Base-by-base conservation (phyloP, 2,329 filamentous ascomycete genomes). In the Parascedosporium putredinis region DNA sequence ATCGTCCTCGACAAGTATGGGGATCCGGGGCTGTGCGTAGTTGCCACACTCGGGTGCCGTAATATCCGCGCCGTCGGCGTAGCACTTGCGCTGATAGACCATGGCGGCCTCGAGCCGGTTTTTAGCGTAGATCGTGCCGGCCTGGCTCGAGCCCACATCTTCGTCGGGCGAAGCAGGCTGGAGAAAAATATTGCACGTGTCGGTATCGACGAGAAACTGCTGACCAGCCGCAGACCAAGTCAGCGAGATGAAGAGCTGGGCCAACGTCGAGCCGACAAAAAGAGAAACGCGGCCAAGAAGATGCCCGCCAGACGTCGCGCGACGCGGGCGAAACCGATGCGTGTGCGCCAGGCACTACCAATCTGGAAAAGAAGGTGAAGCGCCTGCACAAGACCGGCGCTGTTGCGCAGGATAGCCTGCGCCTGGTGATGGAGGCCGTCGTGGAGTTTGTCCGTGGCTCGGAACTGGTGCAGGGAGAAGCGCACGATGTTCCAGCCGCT, bases 401-500 rank as follows among this genome's bases (percentile, higher is more conserved):
- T 51, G 34, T 47, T 51, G 22, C 49, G 49, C 4, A 51, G 44
- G 4, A 47, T 42, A 16, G 44, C 44, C 22, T 51, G 49, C 24
- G 43, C 24, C 25, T 51, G 49, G 44, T 51, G 44, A 16, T 42
- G 44, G 12, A 47, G n/a, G n/a, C 33, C 36, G n/a, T 51, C 49
- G 44, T 24, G 44, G 1, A 20, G 29, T 3, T 38, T 22, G 29
- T 16, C 43, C 6, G 29, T 10, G 18, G 31, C 23, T 24, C 44
- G 49, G n/a, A 20, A 33, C 20, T 51, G 49, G 44, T 51, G 49
- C 22, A 51, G 33, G 14, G 31, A 18, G 34, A 47, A 51, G 14
- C 44, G 42, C 14, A 43, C 50, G 20, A 51, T 51, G 34, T 42
- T 47, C 50, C 50, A 51, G 9, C 31, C 50, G 33, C 45, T 31